phyloP scores from a whole-genome alignment of 768 basidiomycete genomes.

The Serendipita sp. region DNA sequence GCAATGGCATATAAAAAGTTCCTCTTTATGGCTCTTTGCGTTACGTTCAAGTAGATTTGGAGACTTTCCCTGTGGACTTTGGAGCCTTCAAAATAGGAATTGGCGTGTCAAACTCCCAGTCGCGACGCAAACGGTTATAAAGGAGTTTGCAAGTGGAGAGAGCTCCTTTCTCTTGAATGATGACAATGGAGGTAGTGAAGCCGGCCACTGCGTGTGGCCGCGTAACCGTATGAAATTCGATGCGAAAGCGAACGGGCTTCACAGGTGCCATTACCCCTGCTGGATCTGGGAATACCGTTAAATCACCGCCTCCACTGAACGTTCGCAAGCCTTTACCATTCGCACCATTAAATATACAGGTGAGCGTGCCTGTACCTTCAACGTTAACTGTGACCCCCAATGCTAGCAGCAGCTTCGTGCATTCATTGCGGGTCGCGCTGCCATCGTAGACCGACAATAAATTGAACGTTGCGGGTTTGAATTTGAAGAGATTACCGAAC shows the following conservation, averaged over 20 bases:
- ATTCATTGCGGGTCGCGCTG: slow-evolving; percentile 54
- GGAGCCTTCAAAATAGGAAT: slow-evolving; percentile 5
- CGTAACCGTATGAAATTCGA: slow-evolving; percentile 43
- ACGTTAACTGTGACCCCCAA: slow-evolving; percentile 55
- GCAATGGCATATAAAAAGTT: too few species aligned
- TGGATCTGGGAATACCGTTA: slow-evolving; percentile 22
- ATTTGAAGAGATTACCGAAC: slow-evolving; percentile 79
- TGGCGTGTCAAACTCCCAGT: slow-evolving; percentile 51
- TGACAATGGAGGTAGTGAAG: slow-evolving; percentile 40
- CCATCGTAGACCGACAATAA: slow-evolving; percentile 44
- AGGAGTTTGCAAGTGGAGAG: slow-evolving; percentile 64
- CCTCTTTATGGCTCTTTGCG: neutral
- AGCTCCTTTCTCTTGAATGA: slow-evolving; percentile 80
- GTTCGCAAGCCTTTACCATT: neutral
- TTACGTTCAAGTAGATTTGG: neutral
- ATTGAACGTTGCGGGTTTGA: slow-evolving; percentile 46
- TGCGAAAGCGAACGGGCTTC: slow-evolving; percentile 68
- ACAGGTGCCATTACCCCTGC: slow-evolving; percentile 34
- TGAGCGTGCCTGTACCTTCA: slow-evolving; percentile 30
- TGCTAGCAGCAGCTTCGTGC: slow-evolving; percentile 51
- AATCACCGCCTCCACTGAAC: neutral
- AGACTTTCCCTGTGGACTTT: neutral
- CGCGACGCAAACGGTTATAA: slow-evolving; percentile 42
- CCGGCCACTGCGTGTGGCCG: slow-evolving; percentile 27
- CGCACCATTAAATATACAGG: neutral